Evolutionary conservation across 1,139 yeast species (phyloP), one percentile per base, ranked within the genome.

Genomic region (Sugiyamaella novakii): DNA sequence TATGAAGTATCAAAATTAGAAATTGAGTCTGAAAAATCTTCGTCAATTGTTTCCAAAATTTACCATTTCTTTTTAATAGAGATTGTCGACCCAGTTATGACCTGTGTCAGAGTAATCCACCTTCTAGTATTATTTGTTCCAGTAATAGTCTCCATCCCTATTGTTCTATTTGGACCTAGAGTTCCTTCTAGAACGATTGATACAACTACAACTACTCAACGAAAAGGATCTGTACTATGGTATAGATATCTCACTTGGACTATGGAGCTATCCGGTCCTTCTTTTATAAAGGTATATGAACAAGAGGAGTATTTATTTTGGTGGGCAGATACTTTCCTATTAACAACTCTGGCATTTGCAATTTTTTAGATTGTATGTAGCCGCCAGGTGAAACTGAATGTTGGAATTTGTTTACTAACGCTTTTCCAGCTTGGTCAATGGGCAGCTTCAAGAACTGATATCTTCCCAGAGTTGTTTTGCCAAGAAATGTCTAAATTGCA

Each of bases 401-500:
- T 17, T 3, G 15, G 12, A 35, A 31, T n/a, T 36, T 39, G 28
- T 29, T 39, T 41, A 42, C 45, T 46, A 43, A 40, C 45, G 12
- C 39, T 42, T 34, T 43, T 38, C 15, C 49, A 63, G 67, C 76
- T 92, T 55, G 98, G 98, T 3, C 98, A 94, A 72, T 92, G 99
- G 99, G 98, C 98, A 0, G 98, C 98, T 2, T 86, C 96, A n/a
- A 78, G 99, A 69, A 87, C 96, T 0, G 99, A 92, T 67, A 86
- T 92, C 35, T 91, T 92, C 68, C 85, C 96, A 2, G 73, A 72
- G 46, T 87, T 79, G 42, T 70, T 92, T 68, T 92, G 98, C 66
- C 79, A 79, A 19, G 92, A 87, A 62, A 70, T 92, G 60, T 80
- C 88, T 2, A 71, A 79, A 30, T 71, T 92, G 49, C 98, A 92